Evolutionary conservation across 495 filamentous ascomycete genomes (phyloP).

Genomic region (Aspergillus hancockii): DNA sequence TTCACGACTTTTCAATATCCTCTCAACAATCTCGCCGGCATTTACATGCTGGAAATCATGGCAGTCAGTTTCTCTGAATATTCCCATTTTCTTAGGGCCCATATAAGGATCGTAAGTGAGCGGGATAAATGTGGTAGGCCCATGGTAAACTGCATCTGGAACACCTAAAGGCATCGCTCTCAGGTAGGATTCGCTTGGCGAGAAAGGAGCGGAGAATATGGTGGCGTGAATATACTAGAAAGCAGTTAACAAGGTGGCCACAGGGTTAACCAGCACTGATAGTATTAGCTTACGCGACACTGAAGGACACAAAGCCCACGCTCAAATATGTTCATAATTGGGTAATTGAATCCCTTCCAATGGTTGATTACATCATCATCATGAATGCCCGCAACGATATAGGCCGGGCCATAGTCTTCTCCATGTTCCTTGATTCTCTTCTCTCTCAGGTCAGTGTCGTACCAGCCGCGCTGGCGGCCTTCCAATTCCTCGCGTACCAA

Average conservation of each 20-base stretch:
- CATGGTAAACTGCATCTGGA: slow-evolving; percentile 88
- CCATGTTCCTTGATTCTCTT: slow-evolving; percentile 61
- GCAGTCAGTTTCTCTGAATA: slow-evolving; percentile 68
- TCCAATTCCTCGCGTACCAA: slow-evolving; percentile 66
- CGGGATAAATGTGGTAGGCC: slow-evolving; percentile 88
- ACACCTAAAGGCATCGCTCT: slow-evolving; percentile 70
- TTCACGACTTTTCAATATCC: slow-evolving; percentile 81
- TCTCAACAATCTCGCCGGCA: slow-evolving; percentile 84
- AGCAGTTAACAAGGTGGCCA: slow-evolving; percentile 19
- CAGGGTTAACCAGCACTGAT: slow-evolving; percentile 4
- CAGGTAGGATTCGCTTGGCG: slow-evolving; percentile 74
- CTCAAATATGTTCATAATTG: slow-evolving; percentile 99
- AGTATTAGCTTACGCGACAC: slow-evolving; percentile 67
- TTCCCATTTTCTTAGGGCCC: slow-evolving; percentile 73
- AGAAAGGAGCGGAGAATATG: slow-evolving; percentile 86
- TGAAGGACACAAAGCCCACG: slow-evolving; percentile 93
- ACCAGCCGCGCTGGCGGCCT: slow-evolving; percentile 70
- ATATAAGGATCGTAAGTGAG: slow-evolving; percentile 83
- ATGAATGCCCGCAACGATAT: slow-evolving; percentile 88
- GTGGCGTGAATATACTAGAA: slow-evolving; percentile 80
- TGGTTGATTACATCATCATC: slow-evolving; percentile 91
- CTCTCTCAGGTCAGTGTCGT: slow-evolving; percentile 58
- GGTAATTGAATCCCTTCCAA: slow-evolving; percentile 97
- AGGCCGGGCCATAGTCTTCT: slow-evolving; percentile 76
- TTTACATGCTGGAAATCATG: slow-evolving; percentile 88